Base-by-base conservation (phyloP, 2,329 filamentous ascomycete genomes). In the Aureobasidium subglaciale region DNA sequence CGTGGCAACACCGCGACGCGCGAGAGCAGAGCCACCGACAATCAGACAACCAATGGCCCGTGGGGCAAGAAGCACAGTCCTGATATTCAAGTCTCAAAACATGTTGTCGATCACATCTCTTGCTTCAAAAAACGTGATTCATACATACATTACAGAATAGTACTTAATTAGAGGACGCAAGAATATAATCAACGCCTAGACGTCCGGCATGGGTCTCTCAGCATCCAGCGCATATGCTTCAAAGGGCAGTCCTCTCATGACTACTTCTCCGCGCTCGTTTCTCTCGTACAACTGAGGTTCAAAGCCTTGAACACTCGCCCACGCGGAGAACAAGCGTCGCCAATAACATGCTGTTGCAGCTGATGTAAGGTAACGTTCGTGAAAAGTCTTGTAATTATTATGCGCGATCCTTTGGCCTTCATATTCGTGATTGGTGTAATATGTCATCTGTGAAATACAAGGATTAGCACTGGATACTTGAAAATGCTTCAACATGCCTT, bases 281-380 rank as follows among this genome's bases (percentile, higher is more conserved):
- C 22, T 49, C 22, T 38, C 16, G 32, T 50, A 59, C 15, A 59
- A 35, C 22, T 54, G 13, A 7, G 55, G 27, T 18, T 52, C 25
- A 20, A 55, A 59, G 5, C 49, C 55, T 34, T 59, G 57, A 15
- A 69, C 65, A 27, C 63, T 62, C 8, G 59, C 60, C 67, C 67
- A 69, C 16, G 61, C 61, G 22, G 61, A 35, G 48, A 70, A 62
- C 40, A 70, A 52, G 29, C 61, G 55, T 16, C 66, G 59, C 58
- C 66, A 62, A 43, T 69, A 69, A 54, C 67, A 69, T 11, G 65
- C 62, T 16, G 62, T 61, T 4, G 66, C 67, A 1, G 66, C 65
- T 29, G 62, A 59, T 2, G 65, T 66, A 42, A 41, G 9, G 38
- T 67, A 67, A 10, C 61, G 56, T 8, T 62, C 58, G 9, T 65